These are phyloP conservation scores for Akebia trifoliata DNA, from an alignment of 164 flowering plant genomes.

Conservation along the genomic window DNA sequence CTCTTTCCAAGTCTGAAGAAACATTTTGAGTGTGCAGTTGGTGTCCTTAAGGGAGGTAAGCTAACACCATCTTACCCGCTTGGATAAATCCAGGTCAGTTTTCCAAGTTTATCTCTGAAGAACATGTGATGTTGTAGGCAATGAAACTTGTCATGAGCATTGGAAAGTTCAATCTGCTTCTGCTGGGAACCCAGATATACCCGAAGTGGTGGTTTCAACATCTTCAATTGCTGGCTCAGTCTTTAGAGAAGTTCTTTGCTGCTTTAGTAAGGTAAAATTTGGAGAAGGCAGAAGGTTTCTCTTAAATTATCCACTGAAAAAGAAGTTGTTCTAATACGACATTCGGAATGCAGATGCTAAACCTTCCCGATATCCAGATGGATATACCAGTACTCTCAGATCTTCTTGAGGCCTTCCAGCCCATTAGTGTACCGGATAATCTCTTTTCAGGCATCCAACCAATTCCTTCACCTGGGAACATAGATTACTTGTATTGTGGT, in stretches of 20 bases:
- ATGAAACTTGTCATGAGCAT: conserved; percentile 53
- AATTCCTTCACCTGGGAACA: conserved; percentile 47
- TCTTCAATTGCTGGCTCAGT: conserved; percentile 40
- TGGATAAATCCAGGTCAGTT: neutral
- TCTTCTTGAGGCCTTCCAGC: conserved; percentile 64
- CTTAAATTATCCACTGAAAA: neutral
- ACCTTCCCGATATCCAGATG: conserved; percentile 40
- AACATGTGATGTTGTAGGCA: conserved; percentile 31
- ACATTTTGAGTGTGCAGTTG: conserved; percentile 45
- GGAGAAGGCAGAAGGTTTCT: conserved; percentile 5
- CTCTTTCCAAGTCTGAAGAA: conserved; percentile 53
- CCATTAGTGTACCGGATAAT: conserved; percentile 27
- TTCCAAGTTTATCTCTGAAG: conserved; percentile 3
- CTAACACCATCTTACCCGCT: neutral
- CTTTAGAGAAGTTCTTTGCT: conserved; percentile 48
- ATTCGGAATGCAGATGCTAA: conserved; percentile 48
- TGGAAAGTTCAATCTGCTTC: conserved; percentile 54
- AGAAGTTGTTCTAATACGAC: neutral
- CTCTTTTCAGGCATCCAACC: conserved; percentile 35
- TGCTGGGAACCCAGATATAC: conserved; percentile 55
- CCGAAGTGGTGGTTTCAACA: conserved; percentile 29
- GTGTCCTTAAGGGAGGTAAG: conserved; percentile 52
- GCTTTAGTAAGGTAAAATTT: conserved; percentile 72
- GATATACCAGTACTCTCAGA: conserved; percentile 37
- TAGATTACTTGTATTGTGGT: conserved; percentile 59